A percentile compares a stretch with the other conserved stretches of the same genome.
Evolutionary conservation across 2,329 filamentous ascomycete genomes (phyloP).

Genomic region (Lachnellula suecica): DNA sequence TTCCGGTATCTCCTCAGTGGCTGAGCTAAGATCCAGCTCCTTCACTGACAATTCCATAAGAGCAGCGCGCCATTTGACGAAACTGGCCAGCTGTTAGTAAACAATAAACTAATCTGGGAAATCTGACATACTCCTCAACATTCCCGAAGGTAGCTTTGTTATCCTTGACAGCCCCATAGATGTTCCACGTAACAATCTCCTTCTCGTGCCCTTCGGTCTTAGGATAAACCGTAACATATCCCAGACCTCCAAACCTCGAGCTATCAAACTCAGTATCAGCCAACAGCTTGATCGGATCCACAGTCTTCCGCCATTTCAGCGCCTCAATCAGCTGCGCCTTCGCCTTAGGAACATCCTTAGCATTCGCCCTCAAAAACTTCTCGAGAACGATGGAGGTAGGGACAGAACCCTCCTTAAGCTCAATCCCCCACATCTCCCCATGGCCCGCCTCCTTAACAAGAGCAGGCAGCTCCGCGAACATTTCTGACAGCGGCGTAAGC

Average conservation of each 20-base stretch:
- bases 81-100: conserved; percentile 49
- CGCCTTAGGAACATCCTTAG: conserved; percentile 70
- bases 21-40: conserved; percentile 68
- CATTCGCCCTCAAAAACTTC: conserved; percentile 92
- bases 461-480: conserved; percentile 57
- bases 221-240: conserved; percentile 75
- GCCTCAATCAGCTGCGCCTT: conserved; percentile 77
- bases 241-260: conserved; percentile 73
- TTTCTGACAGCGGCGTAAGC: conserved; percentile 45
- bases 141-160: conserved; percentile 80
- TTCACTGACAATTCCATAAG: conserved; percentile 85
- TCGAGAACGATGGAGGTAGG: conserved; percentile 83
- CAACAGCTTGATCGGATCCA: conserved; percentile 67
- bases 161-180: conserved; percentile 86
- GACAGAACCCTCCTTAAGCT: conserved; percentile 58
- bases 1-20: conserved; percentile 62
- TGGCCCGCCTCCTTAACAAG: conserved; percentile 60
- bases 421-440: conserved; percentile 84
- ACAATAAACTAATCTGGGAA: not conserved
- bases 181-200: conserved; percentile 85
- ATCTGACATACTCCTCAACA: conserved; percentile 65
- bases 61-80: conserved; percentile 85
- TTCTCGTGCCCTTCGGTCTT: conserved; percentile 48
- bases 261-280: conserved; percentile 61
- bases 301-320: conserved; percentile 78